These are phyloP conservation scores for Parmelia sp. DNA, from an alignment of 495 filamentous ascomycete genomes.

Conservation along the genomic window DNA sequence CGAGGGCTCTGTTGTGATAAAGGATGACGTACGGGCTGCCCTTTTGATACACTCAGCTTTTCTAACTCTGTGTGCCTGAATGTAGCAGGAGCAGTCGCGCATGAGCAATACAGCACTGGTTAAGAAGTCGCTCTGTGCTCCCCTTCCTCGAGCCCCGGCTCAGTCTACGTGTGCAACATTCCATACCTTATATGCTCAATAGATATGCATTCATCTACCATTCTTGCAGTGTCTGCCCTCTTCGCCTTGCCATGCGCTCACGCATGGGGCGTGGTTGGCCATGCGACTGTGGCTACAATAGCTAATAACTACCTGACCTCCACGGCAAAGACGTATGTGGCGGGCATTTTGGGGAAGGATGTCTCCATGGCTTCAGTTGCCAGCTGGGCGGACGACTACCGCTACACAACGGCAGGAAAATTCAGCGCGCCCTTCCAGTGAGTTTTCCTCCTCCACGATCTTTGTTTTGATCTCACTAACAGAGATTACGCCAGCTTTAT, in stretches of 20 bases:
- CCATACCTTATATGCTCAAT: not conserved
- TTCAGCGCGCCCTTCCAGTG: slow-evolving; percentile 49
- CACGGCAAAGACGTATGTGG: slow-evolving; percentile 41
- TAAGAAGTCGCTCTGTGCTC: not conserved
- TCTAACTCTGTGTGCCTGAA: slow-evolving; percentile 2
- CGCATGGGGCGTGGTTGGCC: slow-evolving; percentile 54
- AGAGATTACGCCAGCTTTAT: slow-evolving; percentile 38
- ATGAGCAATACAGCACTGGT: not conserved
- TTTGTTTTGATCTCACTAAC: not conserved
- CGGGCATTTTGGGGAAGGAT: slow-evolving; percentile 43
- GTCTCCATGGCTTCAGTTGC: slow-evolving; percentile 52
- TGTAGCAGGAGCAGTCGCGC: not conserved
- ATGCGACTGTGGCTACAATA: slow-evolving; percentile 56
- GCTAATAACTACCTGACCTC: slow-evolving; percentile 47
- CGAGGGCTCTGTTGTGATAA: not conserved
- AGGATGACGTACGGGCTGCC: slow-evolving; percentile 1
- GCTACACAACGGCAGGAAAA: slow-evolving; percentile 45
- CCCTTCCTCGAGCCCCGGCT: not conserved
- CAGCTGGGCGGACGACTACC: slow-evolving; percentile 56
- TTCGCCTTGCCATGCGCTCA: slow-evolving; percentile 14
- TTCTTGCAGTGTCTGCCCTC: slow-evolving; percentile 18
- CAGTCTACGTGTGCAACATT: not conserved
- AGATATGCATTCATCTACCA: slow-evolving; percentile 9
- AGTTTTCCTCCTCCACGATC: too few species aligned
- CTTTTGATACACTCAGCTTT: slow-evolving; percentile 16